These are phyloP conservation scores for Maudiozyma saulgeensis DNA, from an alignment of 805 yeast species.

Conservation along the genomic window DNA sequence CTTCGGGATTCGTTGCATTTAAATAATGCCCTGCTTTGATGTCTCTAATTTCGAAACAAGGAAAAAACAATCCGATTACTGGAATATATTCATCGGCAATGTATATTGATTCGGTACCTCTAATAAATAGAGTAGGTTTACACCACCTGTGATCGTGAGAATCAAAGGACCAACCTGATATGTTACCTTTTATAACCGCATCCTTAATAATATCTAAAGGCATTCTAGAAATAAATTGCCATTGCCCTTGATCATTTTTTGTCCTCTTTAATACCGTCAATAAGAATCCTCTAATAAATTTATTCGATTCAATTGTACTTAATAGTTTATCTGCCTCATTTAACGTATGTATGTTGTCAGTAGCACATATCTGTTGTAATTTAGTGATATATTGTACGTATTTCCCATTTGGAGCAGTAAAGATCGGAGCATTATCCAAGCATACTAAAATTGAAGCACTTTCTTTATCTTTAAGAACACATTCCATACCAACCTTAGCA, in stretches of 20 bases:
- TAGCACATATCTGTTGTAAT: slow-evolving; percentile 47
- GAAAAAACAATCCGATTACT: slow-evolving; percentile 67
- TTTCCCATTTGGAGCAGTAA: slow-evolving; percentile 43
- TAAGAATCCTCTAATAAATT: slow-evolving; percentile 64
- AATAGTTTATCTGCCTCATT: slow-evolving; percentile 63
- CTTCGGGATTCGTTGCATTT: slow-evolving; percentile 75
- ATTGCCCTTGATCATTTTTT: slow-evolving; percentile 17
- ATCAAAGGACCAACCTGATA: slow-evolving; percentile 72
- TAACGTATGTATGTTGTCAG: slow-evolving; percentile 35
- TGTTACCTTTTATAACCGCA: slow-evolving; percentile 51
- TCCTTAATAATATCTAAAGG: slow-evolving; percentile 66
- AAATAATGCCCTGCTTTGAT: slow-evolving; percentile 84
- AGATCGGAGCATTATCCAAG: slow-evolving; percentile 87
- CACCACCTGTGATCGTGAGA: slow-evolving; percentile 44
- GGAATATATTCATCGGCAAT: slow-evolving; percentile 76
- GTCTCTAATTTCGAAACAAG: slow-evolving; percentile 62
- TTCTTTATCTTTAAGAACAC: slow-evolving; percentile 58
- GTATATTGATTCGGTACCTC: slow-evolving; percentile 70
- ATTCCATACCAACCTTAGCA: slow-evolving; percentile 87
- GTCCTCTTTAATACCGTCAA: slow-evolving; percentile 34
- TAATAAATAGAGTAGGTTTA: slow-evolving; percentile 66
- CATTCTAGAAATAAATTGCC: slow-evolving; percentile 33
- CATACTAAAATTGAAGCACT: slow-evolving; percentile 53
- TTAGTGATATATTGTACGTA: slow-evolving; percentile 63
- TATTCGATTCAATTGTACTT: slow-evolving; percentile 49